Percentiles rank a stretch among this genome's conserved stretches.
phyloP scores from a whole-genome alignment of 2,329 filamentous ascomycete species.

The Emergomyces africanus region DNA sequence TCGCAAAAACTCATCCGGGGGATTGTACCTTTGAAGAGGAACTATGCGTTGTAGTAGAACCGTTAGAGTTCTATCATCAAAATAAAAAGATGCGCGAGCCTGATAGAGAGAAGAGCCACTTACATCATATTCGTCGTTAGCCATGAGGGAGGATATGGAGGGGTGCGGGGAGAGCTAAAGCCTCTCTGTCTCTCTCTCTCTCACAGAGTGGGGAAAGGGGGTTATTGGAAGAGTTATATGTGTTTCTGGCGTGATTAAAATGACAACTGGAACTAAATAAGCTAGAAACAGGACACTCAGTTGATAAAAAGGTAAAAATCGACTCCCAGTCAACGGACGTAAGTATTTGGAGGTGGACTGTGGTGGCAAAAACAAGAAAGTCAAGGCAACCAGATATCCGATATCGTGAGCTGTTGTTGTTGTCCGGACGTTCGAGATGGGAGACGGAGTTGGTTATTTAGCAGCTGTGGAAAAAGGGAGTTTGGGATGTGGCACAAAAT shows the following conservation, averaged over 20 bases:
- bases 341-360: neutral
- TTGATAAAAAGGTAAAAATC: neutral
- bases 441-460: too few species aligned
- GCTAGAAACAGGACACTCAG: neutral
- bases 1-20: conserved; percentile 12
- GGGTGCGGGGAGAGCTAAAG: conserved; percentile 3
- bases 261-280: neutral
- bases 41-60: conserved; percentile 33
- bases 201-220: neutral
- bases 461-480: too few species aligned
- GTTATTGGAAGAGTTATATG: neutral
- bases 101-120: conserved; percentile 36
- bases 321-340: neutral
- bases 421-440: neutral
- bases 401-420: neutral
- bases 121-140: conserved; percentile 99
- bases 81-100: neutral
- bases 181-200: neutral
- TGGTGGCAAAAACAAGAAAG: neutral
- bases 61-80: conserved; percentile 1
- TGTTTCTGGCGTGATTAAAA: neutral
- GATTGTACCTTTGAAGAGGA: conserved; percentile 89
- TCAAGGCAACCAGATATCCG: neutral
- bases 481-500: too few species aligned
- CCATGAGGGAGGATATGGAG: conserved; percentile 48